Conservation (phyloP, 768 basidiomycete genomes). For the Hygrophoropsis aurantiaca region DNA sequence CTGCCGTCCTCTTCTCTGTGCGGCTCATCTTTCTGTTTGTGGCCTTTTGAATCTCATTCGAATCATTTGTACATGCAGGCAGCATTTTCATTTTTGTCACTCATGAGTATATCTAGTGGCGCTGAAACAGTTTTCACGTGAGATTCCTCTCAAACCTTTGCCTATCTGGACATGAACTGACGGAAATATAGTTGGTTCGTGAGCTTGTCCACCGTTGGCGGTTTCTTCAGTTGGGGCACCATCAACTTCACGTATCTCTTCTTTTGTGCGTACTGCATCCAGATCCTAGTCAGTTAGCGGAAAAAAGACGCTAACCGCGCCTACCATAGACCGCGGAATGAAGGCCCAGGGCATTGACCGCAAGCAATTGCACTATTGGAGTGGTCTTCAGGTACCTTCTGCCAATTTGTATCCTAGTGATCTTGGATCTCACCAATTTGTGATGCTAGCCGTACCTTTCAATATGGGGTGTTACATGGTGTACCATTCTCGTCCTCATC, state of each 20-base stretch:
- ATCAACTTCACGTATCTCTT: constrained; percentile 73
- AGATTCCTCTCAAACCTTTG: background rate
- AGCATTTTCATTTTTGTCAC: constrained; percentile 49
- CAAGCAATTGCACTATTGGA: constrained; percentile 59
- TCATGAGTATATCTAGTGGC: constrained; percentile 64
- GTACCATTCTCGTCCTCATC: constrained; percentile 56
- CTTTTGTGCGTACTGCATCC: constrained; percentile 50
- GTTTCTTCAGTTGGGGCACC: constrained; percentile 66
- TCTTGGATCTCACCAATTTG: constrained; percentile 27
- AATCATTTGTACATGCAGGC: constrained; percentile 17
- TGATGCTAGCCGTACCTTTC: constrained; percentile 50
- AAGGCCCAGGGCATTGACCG: constrained; percentile 68
- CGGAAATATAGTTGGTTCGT: constrained; percentile 57
- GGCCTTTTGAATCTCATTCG: no score
- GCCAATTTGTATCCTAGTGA: constrained; percentile 8
- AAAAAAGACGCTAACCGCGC: no score
- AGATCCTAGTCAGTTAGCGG: no score
- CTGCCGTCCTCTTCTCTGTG: constrained; percentile 31
- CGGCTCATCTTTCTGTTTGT: constrained; percentile 10
- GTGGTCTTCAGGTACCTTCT: constrained; percentile 43
- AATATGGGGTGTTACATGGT: constrained; percentile 69
- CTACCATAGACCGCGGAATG: constrained; percentile 58
- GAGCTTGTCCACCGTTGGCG: constrained; percentile 63
- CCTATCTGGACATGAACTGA: constrained; percentile 14
- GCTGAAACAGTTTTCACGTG: constrained; percentile 39